Conservation (phyloP, 179 eudicot species). For the Sideroxylon spinosum region DNA sequence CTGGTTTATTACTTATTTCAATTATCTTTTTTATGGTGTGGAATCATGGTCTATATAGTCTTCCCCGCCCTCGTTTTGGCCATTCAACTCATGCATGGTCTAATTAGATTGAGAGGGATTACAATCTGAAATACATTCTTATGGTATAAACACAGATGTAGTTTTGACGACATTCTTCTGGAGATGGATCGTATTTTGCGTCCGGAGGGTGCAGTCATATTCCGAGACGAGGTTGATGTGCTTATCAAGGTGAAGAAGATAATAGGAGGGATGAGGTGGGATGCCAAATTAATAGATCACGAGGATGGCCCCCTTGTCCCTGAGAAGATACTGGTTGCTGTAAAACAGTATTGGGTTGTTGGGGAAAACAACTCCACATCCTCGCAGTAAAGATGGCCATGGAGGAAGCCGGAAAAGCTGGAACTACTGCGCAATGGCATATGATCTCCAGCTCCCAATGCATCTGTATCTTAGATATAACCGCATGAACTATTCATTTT, state of each 20-base stretch:
- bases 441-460: neutral
- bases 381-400: conserved; percentile 12
- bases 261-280: conserved; percentile 37
- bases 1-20: neutral
- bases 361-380: conserved; percentile 33
- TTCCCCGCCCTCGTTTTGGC: neutral
- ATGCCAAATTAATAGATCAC: conserved; percentile 35
- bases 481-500: neutral
- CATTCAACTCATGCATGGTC: neutral
- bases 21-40: conserved; percentile 1
- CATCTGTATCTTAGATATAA: neutral
- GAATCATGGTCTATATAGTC: neutral
- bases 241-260: conserved; percentile 36
- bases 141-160: conserved; percentile 24
- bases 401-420: neutral
- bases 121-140: neutral
- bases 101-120: neutral
- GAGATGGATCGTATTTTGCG: conserved; percentile 48
- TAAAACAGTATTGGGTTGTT: conserved; percentile 40
- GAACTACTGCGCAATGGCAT: neutral
- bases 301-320: conserved; percentile 43
- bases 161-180: conserved; percentile 37
- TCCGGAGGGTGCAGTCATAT: conserved; percentile 42
- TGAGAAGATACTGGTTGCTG: conserved; percentile 39
- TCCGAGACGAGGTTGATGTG: conserved; percentile 43